These are phyloP conservation scores for Wallacemonas sp. DNA, from an alignment of 208 protist species.

Conservation along the genomic window DNA sequence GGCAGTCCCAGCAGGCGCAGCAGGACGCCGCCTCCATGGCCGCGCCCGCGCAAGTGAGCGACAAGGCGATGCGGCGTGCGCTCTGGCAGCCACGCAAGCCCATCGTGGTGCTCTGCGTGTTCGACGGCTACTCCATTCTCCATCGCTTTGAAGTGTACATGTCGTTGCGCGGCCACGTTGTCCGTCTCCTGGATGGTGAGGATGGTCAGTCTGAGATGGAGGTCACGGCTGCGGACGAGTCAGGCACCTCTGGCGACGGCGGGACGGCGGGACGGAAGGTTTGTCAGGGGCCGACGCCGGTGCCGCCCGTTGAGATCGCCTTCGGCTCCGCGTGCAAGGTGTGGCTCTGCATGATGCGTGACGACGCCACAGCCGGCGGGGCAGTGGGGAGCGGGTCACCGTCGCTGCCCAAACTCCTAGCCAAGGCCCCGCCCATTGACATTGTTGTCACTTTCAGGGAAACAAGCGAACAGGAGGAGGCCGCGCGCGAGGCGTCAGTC, in stretches of 20 bases:
- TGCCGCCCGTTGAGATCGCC: constrained; percentile 9
- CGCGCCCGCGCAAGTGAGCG: neutral
- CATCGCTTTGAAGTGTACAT: constrained; percentile 73
- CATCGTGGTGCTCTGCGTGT: constrained; percentile 44
- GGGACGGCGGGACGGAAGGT: neutral
- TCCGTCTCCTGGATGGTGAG: constrained; percentile 54
- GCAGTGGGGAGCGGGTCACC: constrained; percentile 1
- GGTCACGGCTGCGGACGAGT: neutral
- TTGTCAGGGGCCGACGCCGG: neutral
- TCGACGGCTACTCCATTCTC: constrained; percentile 56
- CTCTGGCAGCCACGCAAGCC: constrained; percentile 1
- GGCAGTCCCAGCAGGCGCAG: neutral
- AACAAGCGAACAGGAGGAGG: neutral
- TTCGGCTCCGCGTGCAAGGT: constrained; percentile 32
- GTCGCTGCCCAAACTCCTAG: constrained; percentile 17
- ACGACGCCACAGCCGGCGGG: constrained; percentile 34
- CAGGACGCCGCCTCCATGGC: neutral
- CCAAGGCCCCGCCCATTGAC: constrained; percentile 23
- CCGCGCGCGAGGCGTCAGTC: neutral
- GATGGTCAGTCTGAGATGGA: neutral
- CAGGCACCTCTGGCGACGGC: neutral
- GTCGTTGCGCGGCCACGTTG: constrained; percentile 60
- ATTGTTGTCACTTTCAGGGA: constrained; percentile 35
- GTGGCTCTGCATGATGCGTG: constrained; percentile 68
- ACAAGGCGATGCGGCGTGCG: constrained; percentile 5